Conservation (phyloP, 2,329 filamentous ascomycete genomes). For the Paracoccidioides lutzii region DNA sequence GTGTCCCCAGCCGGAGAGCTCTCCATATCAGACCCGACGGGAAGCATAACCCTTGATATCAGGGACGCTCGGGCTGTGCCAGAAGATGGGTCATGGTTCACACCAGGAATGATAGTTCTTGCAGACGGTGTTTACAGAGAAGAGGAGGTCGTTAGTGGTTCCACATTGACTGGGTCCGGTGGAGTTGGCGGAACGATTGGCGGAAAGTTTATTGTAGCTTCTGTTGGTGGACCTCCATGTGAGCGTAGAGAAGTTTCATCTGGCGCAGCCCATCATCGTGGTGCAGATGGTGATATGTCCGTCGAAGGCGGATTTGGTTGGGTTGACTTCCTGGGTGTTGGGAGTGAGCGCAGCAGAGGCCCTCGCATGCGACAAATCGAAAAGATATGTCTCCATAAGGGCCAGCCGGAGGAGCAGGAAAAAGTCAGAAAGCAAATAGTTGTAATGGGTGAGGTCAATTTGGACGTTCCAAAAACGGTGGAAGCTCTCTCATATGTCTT, state of each 20-base stretch:
- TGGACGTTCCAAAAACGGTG: constrained; percentile 71
- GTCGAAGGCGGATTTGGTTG: constrained; percentile 68
- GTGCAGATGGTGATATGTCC: constrained; percentile 13
- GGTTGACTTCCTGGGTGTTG: constrained; percentile 90
- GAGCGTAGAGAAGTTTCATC: constrained; percentile 71
- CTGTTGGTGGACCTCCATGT: constrained; percentile 80
- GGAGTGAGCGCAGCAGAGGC: constrained; percentile 75
- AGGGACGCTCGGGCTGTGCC: constrained; percentile 70
- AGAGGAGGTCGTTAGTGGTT: constrained; percentile 52
- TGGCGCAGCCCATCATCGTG: constrained; percentile 46
- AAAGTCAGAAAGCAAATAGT: constrained; percentile 42
- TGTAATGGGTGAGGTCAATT: constrained; percentile 73
- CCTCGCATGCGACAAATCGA: constrained; percentile 72
- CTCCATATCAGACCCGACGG: constrained; percentile 74
- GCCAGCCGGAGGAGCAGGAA: constrained; percentile 21
- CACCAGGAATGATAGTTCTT: constrained; percentile 89
- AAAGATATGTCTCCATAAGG: constrained; percentile 45
- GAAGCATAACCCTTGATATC: constrained; percentile 74
- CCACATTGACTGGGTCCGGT: constrained; percentile 59
- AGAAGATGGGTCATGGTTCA: constrained; percentile 79
- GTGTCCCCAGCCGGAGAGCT: constrained; percentile 70
- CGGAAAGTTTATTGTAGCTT: constrained; percentile 83
- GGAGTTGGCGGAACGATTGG: constrained; percentile 84
- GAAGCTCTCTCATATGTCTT: constrained; percentile 72
- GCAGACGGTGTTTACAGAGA: constrained; percentile 96